Conservation (phyloP, 2,329 filamentous ascomycete species). For the Cytospora piceicola region DNA sequence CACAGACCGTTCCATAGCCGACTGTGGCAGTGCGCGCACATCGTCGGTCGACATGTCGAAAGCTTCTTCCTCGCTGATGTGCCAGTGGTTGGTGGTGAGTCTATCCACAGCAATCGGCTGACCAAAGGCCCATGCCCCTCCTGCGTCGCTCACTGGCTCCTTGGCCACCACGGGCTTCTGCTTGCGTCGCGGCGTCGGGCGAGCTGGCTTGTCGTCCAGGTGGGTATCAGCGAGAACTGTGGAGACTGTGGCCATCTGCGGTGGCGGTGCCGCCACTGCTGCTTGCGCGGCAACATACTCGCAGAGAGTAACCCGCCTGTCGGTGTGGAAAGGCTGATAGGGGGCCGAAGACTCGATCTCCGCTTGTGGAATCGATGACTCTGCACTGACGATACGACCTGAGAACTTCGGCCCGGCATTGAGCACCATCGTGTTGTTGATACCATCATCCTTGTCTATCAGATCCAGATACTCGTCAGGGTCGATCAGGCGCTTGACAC, state of each 20-base stretch:
- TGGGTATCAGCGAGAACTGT: slow-evolving; percentile 46
- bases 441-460: slow-evolving; percentile 56
- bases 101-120: slow-evolving; percentile 54
- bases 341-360: slow-evolving; percentile 96
- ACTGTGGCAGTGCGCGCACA: slow-evolving; percentile 62
- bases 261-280: slow-evolving; percentile 22
- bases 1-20: slow-evolving; percentile 61
- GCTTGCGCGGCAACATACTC: slow-evolving; percentile 53
- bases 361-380: slow-evolving; percentile 71
- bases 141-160: slow-evolving; percentile 6
- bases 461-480: slow-evolving; percentile 61
- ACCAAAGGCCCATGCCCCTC: slow-evolving; percentile 63
- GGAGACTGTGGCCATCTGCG: slow-evolving; percentile 43
- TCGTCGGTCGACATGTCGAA: slow-evolving; percentile 55
- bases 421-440: slow-evolving; percentile 59
- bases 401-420: slow-evolving; percentile 46
- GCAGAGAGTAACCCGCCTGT: slow-evolving; percentile 79
- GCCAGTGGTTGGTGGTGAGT: slow-evolving; percentile 56
- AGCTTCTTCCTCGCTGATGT: slow-evolving; percentile 54
- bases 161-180: slow-evolving; percentile 33
- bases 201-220: slow-evolving; percentile 44
- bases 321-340: slow-evolving; percentile 95
- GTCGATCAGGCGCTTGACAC: slow-evolving; percentile 60
- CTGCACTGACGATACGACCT: slow-evolving; percentile 51
- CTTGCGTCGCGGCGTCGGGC: slow-evolving; percentile 35